phyloP scores from a whole-genome alignment of 495 filamentous ascomycete genomes.

The Hypoxylon perforatum region DNA sequence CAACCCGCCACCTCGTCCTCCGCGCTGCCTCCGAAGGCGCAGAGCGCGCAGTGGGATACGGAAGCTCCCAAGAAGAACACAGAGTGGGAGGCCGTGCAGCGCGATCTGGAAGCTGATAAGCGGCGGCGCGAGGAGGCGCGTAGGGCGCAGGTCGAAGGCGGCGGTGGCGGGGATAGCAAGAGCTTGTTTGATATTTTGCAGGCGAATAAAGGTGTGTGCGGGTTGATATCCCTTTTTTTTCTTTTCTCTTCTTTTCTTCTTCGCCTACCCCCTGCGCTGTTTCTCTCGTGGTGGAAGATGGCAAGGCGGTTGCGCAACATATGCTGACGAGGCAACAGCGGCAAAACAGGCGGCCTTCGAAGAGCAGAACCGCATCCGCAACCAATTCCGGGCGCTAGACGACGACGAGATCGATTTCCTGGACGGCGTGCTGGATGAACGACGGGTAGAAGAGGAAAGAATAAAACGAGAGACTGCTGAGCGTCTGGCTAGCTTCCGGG shows the following conservation, averaged over 20 bases:
- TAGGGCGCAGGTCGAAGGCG: slow-evolving; percentile 54
- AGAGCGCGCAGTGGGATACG: slow-evolving; percentile 8
- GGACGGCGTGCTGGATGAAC: slow-evolving; percentile 77
- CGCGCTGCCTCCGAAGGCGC: slow-evolving; percentile 8
- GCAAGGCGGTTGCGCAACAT: neutral
- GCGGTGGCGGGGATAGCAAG: slow-evolving; percentile 67
- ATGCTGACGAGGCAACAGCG: slow-evolving; percentile 60
- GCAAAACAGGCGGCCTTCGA: slow-evolving; percentile 98
- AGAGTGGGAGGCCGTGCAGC: slow-evolving; percentile 78
- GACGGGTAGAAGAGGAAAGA: slow-evolving; percentile 75
- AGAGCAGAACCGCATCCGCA: slow-evolving; percentile 84
- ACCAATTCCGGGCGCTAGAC: slow-evolving; percentile 94
- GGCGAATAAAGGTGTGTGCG: slow-evolving; percentile 87
- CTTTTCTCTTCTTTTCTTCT: too few species aligned
- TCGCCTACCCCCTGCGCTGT: neutral
- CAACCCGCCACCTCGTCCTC: slow-evolving; percentile 1
- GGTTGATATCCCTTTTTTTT: slow-evolving; percentile 7
- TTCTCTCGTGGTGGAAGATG: neutral
- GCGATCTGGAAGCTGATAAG: slow-evolving; percentile 72
- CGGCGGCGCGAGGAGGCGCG: slow-evolving; percentile 68
- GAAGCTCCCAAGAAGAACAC: slow-evolving; percentile 66
- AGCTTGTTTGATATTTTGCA: slow-evolving; percentile 88
- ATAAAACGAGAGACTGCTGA: slow-evolving; percentile 79
- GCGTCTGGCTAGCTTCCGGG: slow-evolving; percentile 75
- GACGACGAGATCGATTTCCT: slow-evolving; percentile 95